Evolutionary conservation across 768 basidiomycete species (phyloP).

Genomic region (Tulasnella sp.): DNA sequence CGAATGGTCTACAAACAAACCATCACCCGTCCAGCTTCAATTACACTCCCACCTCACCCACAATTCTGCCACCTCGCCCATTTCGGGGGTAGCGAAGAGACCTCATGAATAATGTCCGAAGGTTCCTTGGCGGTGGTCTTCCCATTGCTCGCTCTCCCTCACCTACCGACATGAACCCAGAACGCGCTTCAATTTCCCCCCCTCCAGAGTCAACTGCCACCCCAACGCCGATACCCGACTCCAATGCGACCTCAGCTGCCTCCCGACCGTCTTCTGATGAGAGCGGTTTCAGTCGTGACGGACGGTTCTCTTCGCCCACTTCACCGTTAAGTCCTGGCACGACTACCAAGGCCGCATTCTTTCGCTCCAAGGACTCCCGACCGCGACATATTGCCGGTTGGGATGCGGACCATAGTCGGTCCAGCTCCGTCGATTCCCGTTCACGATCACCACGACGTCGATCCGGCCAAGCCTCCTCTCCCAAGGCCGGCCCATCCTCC

Average conservation of each 20-base stretch:
- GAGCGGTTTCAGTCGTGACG: not conserved
- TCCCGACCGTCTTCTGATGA: too few relatives aligned
- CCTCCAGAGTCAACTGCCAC: too few relatives aligned
- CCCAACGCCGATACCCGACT: too few relatives aligned
- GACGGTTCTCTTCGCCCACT: not conserved
- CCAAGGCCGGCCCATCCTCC: not conserved
- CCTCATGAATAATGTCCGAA: slow-evolving; percentile 9
- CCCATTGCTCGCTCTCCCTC: slow-evolving; percentile 6
- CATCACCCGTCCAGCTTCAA: not conserved
- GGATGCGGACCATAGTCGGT: not conserved
- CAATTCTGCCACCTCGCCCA: slow-evolving; percentile 2
- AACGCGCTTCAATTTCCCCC: too few relatives aligned
- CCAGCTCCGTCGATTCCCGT: not conserved
- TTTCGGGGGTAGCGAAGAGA: not conserved
- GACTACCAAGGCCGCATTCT: slow-evolving; percentile 10
- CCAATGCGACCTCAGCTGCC: too few relatives aligned
- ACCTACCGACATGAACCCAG: not conserved
- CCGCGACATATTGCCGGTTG: not conserved
- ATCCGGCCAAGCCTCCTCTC: not conserved
- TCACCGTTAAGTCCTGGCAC: slow-evolving; percentile 8
- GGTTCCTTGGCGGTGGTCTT: slow-evolving; percentile 11
- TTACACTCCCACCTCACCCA: not conserved
- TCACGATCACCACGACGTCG: not conserved
- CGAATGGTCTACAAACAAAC: not conserved
- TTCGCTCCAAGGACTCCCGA: not conserved